Evolutionary conservation across 2,329 filamentous ascomycete species (phyloP).

Genomic region (Colletotrichum sp.): DNA sequence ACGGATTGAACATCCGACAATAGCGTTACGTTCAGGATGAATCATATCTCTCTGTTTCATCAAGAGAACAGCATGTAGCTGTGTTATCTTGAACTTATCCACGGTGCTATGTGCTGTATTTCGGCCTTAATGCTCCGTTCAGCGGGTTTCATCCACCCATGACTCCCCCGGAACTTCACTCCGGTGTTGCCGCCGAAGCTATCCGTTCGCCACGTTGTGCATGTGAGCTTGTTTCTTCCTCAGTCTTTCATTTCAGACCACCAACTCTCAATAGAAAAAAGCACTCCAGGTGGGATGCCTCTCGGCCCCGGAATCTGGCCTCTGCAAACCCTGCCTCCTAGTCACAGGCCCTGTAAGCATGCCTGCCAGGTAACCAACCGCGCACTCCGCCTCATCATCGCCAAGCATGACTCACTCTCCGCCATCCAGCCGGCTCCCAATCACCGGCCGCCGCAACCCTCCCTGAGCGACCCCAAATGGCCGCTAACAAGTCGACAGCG

Average conservation of each 20-base stretch:
- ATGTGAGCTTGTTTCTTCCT: not conserved
- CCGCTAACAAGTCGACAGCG: not conserved
- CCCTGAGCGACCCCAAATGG: not conserved
- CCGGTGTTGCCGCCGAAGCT: not conserved
- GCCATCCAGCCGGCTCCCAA: not conserved
- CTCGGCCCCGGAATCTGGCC: not conserved
- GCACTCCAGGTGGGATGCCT: not conserved
- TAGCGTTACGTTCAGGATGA: not conserved
- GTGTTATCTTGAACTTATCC: not conserved
- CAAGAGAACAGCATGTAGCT: not conserved
- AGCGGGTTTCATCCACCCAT: not conserved
- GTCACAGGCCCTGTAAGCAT: not conserved
- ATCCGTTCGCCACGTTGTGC: not conserved
- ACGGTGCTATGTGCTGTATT: not conserved
- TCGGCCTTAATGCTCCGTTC: not conserved
- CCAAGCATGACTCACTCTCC: slow-evolving; percentile 16
- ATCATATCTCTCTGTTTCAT: not conserved
- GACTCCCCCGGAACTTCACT: not conserved
- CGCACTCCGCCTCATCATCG: slow-evolving; percentile 2
- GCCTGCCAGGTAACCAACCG: slow-evolving; percentile 10
- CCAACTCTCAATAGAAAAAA: not conserved
- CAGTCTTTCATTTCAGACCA: not conserved
- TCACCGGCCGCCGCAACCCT: not conserved
- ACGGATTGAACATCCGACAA: not conserved
- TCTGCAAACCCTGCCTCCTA: not conserved